Percentiles rank a stretch among this genome's conserved stretches.
phyloP scores from a whole-genome alignment of 805 yeast species.

The Jamesozyma lodderae region DNA sequence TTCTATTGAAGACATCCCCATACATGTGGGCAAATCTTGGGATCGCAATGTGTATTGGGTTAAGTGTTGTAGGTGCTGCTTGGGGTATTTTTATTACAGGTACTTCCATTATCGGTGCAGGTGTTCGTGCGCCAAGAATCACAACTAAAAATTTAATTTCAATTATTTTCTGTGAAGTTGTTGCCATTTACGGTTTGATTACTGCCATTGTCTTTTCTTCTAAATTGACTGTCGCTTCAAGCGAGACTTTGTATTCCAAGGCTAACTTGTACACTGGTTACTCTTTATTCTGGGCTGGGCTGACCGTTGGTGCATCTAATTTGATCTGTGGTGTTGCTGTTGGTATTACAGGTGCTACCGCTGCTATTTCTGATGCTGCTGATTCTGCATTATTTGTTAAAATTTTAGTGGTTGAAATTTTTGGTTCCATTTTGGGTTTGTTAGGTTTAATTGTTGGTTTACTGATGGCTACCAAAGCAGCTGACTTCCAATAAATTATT shows the following conservation, averaged over 20 bases:
- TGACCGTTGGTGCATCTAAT: constrained; percentile 89
- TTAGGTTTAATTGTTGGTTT: constrained; percentile 95
- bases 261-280: constrained; percentile 91
- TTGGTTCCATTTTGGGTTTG: constrained; percentile 91
- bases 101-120: constrained; percentile 90
- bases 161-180: constrained; percentile 97
- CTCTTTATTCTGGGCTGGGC: constrained; percentile 95
- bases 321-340: constrained; percentile 95
- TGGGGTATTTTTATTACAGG: constrained; percentile 99
- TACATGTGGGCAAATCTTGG: constrained; percentile 96
- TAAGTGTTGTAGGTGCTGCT: constrained; percentile 95
- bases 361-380: constrained; percentile 96
- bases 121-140: constrained; percentile 94
- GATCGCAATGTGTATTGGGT: constrained; percentile 82
- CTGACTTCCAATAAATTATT: constrained; percentile 58
- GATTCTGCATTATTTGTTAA: constrained; percentile 91
- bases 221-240: constrained; percentile 60
- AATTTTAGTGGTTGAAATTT: constrained; percentile 92
- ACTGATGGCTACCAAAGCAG: constrained; percentile 93
- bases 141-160: constrained; percentile 94
- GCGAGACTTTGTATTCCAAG: constrained; percentile 57
- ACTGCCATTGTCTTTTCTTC: constrained; percentile 96
- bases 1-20: constrained; percentile 78
- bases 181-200: constrained; percentile 94
- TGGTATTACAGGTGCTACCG: constrained; percentile 97